Percentiles rank a stretch among this genome's conserved stretches.
phyloP scores from a whole-genome alignment of 2,329 filamentous ascomycete species.

The Lasiodiplodia sp. region DNA sequence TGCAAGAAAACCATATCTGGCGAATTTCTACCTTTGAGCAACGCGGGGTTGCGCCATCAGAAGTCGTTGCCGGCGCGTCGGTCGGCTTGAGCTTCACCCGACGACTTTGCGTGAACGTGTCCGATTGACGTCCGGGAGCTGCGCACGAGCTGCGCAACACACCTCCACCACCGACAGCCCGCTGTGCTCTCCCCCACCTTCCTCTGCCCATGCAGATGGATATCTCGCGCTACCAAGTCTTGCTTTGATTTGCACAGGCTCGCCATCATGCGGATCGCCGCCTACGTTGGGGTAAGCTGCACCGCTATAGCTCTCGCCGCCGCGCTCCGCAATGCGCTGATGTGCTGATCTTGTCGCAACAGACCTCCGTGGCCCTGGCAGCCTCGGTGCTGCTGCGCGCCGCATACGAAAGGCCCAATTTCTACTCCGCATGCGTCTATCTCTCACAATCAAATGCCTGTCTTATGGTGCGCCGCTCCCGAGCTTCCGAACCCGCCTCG shows the following conservation, averaged over 20 bases:
- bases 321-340: conserved; percentile 5
- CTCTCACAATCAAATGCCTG: conserved; percentile 96
- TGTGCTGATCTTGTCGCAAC: conserved; percentile 14
- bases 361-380: conserved; percentile 77
- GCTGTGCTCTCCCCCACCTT: neutral
- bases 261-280: conserved; percentile 29
- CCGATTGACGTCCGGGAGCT: conserved; percentile 23
- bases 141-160: conserved; percentile 23
- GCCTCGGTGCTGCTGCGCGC: conserved; percentile 85
- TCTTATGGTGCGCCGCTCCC: conserved; percentile 71
- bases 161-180: conserved; percentile 5
- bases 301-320: conserved; percentile 7
- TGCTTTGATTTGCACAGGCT: conserved; percentile 22
- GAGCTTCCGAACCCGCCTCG: conserved; percentile 24
- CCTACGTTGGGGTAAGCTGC: conserved; percentile 31
- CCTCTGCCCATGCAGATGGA: conserved; percentile 26
- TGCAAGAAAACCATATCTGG: neutral
- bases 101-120: conserved; percentile 29
- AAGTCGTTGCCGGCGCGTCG: conserved; percentile 15
- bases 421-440: conserved; percentile 97
- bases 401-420: conserved; percentile 94
- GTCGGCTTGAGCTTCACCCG: conserved; percentile 27
- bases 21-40: neutral
- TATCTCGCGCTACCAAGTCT: conserved; percentile 11
- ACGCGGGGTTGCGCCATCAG: neutral